Evolutionary conservation across 2,329 filamentous ascomycete species (phyloP), one percentile per base, ranked within the genome.

Genomic region (Sporothrix phasma): DNA sequence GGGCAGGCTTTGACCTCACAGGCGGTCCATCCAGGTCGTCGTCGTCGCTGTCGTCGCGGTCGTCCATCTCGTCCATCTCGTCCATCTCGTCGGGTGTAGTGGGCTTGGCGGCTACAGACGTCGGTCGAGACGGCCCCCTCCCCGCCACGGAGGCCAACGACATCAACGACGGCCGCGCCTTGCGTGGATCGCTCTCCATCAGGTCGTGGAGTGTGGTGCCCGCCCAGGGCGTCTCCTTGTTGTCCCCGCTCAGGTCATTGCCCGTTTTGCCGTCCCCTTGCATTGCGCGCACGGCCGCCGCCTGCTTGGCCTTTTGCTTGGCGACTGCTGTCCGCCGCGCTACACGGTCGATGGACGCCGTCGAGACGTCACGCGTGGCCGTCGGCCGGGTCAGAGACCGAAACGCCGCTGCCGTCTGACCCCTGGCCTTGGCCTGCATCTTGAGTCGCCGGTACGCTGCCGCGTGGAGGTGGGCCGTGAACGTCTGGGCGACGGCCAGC

Each of bases 381-480:
- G 83, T 78, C 1, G 82, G 82, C 7, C 82, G 76, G 45, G 81
- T 79, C 58, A 84, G 81, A 64, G 77, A 74, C 22, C 71, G 74
- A 65, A 84, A 82, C 10, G 77, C 74, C 22, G 78, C 78, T 0
- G 80, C 80, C 67, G 86, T 86, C 59, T 81, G 79, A 10, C 77
- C 72, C 19, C 29, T 60, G 3, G 56, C 56, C 26, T 53, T 34
- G 17, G 54, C 54, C 17, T 37, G 46, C n/a, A 90, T 80, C 3
- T 37, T 37, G 34, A 37, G 34, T 37, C 86, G 82, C 65, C 85
- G 79, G 72, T 93, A 93, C 73, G 92, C 89, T 17, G 85, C 88
- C n/a, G 85, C 83, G 71, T 92, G 89, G 1, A 93, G 80, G 72
- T 92, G 88, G 5, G 82, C 81, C 0, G 89, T 93, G 74, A 90